Evolutionary conservation across 257 asterid genomes (phyloP).

Genomic region (Ajuga chamaepitys): DNA sequence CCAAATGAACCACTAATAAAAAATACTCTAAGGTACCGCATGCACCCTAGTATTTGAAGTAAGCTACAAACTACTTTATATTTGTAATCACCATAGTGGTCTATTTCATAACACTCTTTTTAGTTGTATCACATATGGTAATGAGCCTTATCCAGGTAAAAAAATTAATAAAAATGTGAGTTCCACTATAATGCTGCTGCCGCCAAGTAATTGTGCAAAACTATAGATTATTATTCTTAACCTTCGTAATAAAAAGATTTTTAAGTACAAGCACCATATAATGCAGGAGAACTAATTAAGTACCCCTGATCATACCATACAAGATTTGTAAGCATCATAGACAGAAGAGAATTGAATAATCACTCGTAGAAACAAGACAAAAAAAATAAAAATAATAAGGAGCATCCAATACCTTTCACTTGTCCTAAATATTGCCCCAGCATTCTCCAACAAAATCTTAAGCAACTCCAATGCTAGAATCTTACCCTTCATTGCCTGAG

Average conservation of each 20-base stretch:
- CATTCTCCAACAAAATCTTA: conserved; percentile 95
- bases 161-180: not conserved
- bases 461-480: conserved; percentile 95
- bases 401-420: conserved; percentile 71
- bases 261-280: too few relatives aligned
- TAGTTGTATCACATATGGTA: not conserved
- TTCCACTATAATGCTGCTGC: not conserved
- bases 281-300: too few relatives aligned
- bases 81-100: not conserved
- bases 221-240: not conserved
- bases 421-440: conserved; percentile 93
- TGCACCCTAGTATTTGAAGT: not conserved
- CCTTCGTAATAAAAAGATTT: not conserved
- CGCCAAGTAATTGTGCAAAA: not conserved
- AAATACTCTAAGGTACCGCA: not conserved
- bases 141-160: not conserved
- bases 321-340: not conserved
- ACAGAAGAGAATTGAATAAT: not conserved
- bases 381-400: not conserved
- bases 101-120: not conserved
- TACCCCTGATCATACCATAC: not conserved
- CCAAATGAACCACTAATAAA: not conserved
- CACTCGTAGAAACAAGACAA: not conserved
- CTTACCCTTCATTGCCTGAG: conserved; percentile 96
- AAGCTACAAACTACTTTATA: not conserved